Base-by-base conservation (phyloP, 768 basidiomycete species). In the Austroboletus eburneus region DNA sequence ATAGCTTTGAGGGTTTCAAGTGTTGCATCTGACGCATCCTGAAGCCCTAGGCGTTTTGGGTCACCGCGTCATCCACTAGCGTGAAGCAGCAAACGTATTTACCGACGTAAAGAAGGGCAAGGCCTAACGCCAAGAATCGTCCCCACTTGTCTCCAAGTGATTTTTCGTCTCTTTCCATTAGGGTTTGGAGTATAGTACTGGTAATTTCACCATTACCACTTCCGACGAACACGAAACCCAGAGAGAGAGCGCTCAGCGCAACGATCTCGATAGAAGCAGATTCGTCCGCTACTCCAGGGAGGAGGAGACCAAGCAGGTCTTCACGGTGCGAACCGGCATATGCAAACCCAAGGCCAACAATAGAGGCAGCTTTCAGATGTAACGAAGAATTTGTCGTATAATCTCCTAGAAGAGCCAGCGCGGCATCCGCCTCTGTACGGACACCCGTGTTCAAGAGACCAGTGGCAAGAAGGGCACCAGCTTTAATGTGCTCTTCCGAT, bases 401-500 rank as follows among this genome's bases (percentile, higher is more conserved):
- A 14, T 97, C 95, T 13, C 83, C 83, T 3, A 99, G 79, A 33
- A 99, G 77, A 2, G 92, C 93, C 34, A 94, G 75, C 0, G 93
- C 91, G 1, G 92, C 87, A 56, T 99, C 96, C 12, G 89, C 86
- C 65, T 98, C 95, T 3, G 91, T 89, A 41, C 91, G 83, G 12
- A 98, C 84, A 46, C 87, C 83, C 21, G 83, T 81, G 66, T 93
- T 93, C 27, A 98, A 74, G 50, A 98, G 83, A 50, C 96, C 96
- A 10, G 87, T 97, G 0, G 95, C 96, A 25, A 99, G 79, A 40
- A 97, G 79, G 10, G 95, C 93, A 39, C 96, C 96, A 27, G 94
- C 90, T 81, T 98, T 98, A 76, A 98, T 97, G 66, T 92, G 77
- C 64, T 99, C 96, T 57, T 99, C 96, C 1, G 88, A 70, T 0